Evolutionary conservation across 768 basidiomycete species (phyloP), one percentile per base, ranked within the genome.

Genomic region (Boletellus ananas): DNA sequence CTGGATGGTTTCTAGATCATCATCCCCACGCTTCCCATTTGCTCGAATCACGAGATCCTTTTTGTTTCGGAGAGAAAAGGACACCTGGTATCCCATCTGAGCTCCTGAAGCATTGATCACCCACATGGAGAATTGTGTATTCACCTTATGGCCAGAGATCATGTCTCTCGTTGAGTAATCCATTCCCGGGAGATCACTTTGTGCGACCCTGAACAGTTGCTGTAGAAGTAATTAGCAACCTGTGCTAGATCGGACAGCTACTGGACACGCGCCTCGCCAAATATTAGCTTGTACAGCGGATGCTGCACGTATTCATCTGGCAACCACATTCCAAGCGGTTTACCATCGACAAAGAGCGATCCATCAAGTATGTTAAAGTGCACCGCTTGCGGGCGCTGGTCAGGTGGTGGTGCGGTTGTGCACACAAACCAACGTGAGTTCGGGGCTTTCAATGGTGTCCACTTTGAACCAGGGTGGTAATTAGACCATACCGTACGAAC

Each of bases 401-500:
- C 59, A 51, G n/a, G 36, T 50, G 43, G 40, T 2, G 47, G 10
- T 7, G 52, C 45, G 0, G 73, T 68, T 7, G 34, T 45, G n/a
- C 59, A 65, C 6, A 34, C 47, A 18, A 71, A 14, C 70, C 72
- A 72, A 14, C 61, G 63, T 8, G 61, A 52, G 33, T 58, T 59
- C 1, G 68, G 64, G n/a, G 16, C 7, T 1, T 31, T 27, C n/a
- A 62, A 33, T 12, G 25, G 43, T 0, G 18, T 25, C 71, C 71
- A 73, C 6, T 31, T 39, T 34, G 58, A 36, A 47, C 54, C 66
- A 13, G 52, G 49, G 18, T 41, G 54, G 46, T 69, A 72, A 12
- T 34, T 55, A 2, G 61, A 51, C 72, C 73, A 74, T 41, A 68
- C 56, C 17, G 36, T 43, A 9, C 20, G 1, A 33, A 74, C 47